Percentiles rank a stretch among this genome's conserved stretches.
These are phyloP conservation scores for Phyllosticta citrichinensis DNA, from an alignment of 2,329 filamentous ascomycete species.

Conservation along the genomic window DNA sequence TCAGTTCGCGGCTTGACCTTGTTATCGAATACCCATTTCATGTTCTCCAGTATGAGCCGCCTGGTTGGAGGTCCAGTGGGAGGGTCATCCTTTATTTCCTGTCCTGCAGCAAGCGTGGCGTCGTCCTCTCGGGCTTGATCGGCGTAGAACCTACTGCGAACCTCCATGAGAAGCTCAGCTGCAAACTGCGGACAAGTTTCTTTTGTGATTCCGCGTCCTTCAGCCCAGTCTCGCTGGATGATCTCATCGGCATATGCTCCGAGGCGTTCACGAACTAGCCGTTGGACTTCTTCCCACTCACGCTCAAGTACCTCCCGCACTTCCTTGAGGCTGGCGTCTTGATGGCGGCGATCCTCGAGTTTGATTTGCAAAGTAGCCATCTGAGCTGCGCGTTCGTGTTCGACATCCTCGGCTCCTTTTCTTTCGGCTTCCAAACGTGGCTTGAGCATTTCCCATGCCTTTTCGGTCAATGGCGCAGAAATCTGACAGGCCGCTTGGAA, in stretches of 20 bases:
- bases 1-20: conserved; percentile 65
- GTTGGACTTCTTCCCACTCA: conserved; percentile 62
- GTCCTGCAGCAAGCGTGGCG: conserved; percentile 15
- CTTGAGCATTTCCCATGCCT: conserved; percentile 59
- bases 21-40: conserved; percentile 76
- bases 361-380: conserved; percentile 36
- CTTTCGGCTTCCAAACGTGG: conserved; percentile 58
- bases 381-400: conserved; percentile 41
- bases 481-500: conserved; percentile 67
- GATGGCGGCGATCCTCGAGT: conserved; percentile 36
- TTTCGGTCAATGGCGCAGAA: conserved; percentile 55
- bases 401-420: conserved; percentile 50
- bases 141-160: conserved; percentile 57
- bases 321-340: conserved; percentile 40
- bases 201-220: conserved; percentile 52
- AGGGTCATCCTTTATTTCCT: conserved; percentile 31
- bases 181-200: conserved; percentile 60
- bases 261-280: conserved; percentile 55
- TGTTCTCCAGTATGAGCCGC: conserved; percentile 67
- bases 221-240: conserved; percentile 55
- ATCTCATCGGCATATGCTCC: conserved; percentile 59
- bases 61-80: conserved; percentile 45
- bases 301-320: conserved; percentile 52
- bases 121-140: conserved; percentile 46
- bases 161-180: conserved; percentile 57